Evolutionary conservation across 306 rosid genomes (phyloP).

Genomic region (Citrullus amarus): DNA sequence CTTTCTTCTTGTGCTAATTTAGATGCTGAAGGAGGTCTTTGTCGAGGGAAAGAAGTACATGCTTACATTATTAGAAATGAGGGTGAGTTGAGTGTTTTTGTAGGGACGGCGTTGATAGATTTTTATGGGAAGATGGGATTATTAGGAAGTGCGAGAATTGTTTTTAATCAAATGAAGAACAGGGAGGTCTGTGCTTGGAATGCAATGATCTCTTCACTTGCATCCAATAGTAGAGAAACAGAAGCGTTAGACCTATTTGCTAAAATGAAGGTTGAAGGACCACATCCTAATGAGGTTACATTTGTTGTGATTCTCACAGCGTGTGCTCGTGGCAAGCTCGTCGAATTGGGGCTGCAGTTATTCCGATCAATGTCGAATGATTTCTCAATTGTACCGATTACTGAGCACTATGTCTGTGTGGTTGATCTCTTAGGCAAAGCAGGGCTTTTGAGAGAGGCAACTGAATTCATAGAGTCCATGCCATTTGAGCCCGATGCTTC

Average conservation of each 20-base stretch:
- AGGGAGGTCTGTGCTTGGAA: slow-evolving; percentile 68
- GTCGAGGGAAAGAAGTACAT: slow-evolving; percentile 55
- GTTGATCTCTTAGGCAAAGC: slow-evolving; percentile 76
- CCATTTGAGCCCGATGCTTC: slow-evolving; percentile 57
- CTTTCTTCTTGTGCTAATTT: slow-evolving; percentile 51
- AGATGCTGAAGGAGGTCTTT: slow-evolving; percentile 32
- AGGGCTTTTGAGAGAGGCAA: slow-evolving; percentile 56
- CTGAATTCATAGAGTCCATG: slow-evolving; percentile 38
- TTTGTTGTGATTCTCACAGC: slow-evolving; percentile 61
- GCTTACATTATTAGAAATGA: slow-evolving; percentile 30
- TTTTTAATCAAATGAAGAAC: slow-evolving; percentile 26
- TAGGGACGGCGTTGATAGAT: slow-evolving; percentile 52
- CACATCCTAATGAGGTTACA: slow-evolving; percentile 45
- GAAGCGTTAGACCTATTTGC: slow-evolving; percentile 53
- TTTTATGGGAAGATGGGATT: slow-evolving; percentile 69
- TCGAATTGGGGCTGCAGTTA: slow-evolving; percentile 40
- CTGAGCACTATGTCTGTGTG: slow-evolving; percentile 66
- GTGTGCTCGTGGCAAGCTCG: slow-evolving; percentile 49
- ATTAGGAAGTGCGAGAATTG: slow-evolving; percentile 23
- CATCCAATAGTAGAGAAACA: slow-evolving; percentile 56
- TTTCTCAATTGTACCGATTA: slow-evolving; percentile 30
- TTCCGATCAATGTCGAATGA: slow-evolving; percentile 36
- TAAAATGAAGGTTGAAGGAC: slow-evolving; percentile 32
- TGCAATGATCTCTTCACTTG: slow-evolving; percentile 61
- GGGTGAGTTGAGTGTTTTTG: slow-evolving; percentile 28